Evolutionary conservation across 257 asterid species (phyloP).

Genomic region (Solanum habrochaites): DNA sequence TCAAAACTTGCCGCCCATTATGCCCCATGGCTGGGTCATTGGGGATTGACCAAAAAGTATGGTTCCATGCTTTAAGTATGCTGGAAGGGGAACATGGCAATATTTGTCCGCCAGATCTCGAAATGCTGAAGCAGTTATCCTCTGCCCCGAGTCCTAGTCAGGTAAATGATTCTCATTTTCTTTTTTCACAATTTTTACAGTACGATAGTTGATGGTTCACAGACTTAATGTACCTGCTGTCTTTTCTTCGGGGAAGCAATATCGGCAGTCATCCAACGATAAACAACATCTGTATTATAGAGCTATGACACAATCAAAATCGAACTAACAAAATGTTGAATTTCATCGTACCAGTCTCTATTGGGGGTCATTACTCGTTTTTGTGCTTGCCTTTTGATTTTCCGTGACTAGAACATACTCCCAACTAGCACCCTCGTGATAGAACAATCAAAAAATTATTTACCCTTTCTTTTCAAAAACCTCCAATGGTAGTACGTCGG

Average conservation of each 20-base stretch:
- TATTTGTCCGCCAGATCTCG: slow-evolving; percentile 46
- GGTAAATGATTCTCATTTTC: slow-evolving; percentile 27
- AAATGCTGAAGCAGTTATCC: slow-evolving; percentile 35
- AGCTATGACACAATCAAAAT: not conserved
- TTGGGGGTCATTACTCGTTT: not conserved
- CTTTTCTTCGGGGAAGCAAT: not conserved
- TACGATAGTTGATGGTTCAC: not conserved
- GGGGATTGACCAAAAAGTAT: slow-evolving; percentile 90
- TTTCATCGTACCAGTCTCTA: not conserved
- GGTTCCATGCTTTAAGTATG: slow-evolving; percentile 51
- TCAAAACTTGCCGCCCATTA: slow-evolving; percentile 54
- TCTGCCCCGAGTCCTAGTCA: slow-evolving; percentile 29
- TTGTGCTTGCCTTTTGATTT: not conserved
- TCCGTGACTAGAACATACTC: too few species aligned
- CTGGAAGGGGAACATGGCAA: slow-evolving; percentile 31
- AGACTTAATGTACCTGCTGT: not conserved
- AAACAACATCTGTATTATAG: not conserved
- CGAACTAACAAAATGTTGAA: not conserved
- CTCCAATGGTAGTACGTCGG: not conserved
- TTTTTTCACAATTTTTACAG: not conserved
- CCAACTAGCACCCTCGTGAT: not conserved
- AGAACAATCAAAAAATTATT: not conserved
- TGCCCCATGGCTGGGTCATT: slow-evolving; percentile 63
- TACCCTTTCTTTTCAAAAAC: not conserved
- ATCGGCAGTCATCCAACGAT: not conserved